A percentile compares a stretch with the other conserved stretches of the same genome.
phyloP scores from a whole-genome alignment of 495 filamentous ascomycete species.

The Penicillium arizonense region DNA sequence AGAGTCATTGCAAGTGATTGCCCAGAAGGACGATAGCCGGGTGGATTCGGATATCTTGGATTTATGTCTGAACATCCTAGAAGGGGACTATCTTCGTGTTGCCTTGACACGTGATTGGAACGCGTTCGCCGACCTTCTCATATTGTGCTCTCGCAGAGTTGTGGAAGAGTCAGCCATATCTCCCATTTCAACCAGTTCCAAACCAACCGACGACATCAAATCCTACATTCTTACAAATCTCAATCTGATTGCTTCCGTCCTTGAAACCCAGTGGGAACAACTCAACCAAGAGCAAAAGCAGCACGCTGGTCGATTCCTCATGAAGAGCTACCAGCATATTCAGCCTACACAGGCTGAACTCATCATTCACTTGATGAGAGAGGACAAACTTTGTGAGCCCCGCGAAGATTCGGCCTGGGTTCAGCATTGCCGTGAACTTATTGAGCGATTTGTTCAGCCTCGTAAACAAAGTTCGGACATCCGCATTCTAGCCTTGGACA shows the following conservation, averaged over 20 bases:
- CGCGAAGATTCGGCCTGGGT: slow-evolving; percentile 64
- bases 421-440: slow-evolving; percentile 56
- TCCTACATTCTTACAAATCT: slow-evolving; percentile 40
- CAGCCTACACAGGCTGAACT: slow-evolving; percentile 44
- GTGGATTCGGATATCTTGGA: slow-evolving; percentile 58
- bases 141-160: slow-evolving; percentile 67
- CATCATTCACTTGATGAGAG: slow-evolving; percentile 37
- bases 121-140: slow-evolving; percentile 43
- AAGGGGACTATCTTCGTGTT: slow-evolving; percentile 35
- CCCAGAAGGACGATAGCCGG: slow-evolving; percentile 48
- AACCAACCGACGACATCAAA: slow-evolving; percentile 33
- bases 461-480: slow-evolving; percentile 61
- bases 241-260: slow-evolving; percentile 36
- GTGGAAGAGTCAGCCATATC: slow-evolving; percentile 26
- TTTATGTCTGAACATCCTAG: slow-evolving; percentile 39
- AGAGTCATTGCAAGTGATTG: slow-evolving; percentile 57
- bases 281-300: slow-evolving; percentile 38
- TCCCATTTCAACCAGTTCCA: slow-evolving; percentile 17
- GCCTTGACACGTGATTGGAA: slow-evolving; percentile 37
- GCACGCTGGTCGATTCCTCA: slow-evolving; percentile 36
- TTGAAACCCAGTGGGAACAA: slow-evolving; percentile 44
- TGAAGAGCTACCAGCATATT: slow-evolving; percentile 37
- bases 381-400: slow-evolving; percentile 62
- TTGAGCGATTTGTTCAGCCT: slow-evolving; percentile 66
- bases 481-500: slow-evolving; percentile 65